Base-by-base conservation (phyloP, 2,329 filamentous ascomycete species). In the Metarhizium sp. region DNA sequence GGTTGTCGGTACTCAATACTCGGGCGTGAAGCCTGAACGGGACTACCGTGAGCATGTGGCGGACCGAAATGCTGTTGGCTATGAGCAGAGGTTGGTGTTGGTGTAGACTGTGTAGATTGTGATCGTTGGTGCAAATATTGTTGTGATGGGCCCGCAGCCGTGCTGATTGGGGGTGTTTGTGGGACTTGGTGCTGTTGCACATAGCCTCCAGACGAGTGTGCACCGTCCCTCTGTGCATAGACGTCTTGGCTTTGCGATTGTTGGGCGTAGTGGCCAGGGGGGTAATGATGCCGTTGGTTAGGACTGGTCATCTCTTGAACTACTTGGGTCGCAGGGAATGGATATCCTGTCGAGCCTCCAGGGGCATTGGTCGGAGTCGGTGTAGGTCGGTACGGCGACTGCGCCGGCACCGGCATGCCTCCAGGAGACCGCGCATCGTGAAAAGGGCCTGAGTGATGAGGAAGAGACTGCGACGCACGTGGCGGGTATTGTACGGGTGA, bases 1-100 rank as follows among this genome's bases (percentile, higher is more conserved):
- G 71, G 71, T 56, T 78, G 77, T 50, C 77, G 75, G 59, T 66
- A 72, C 40, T 70, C 65, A 43, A 72, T 70, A 46, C 69, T 73
- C 52, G 71, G 71, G 56, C 76, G 77, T 38, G 74, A 66, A 38
- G 74, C 66, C 46, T 72, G 67, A 47, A 78, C 67, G 50, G 82
- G 82, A 61, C 81, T 85, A 43, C 74, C 75, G 58, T 81, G 79
- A 29, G 65, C 67, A 59, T 78, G 80, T 32, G 77, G 73, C 54
- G 71, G 67, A 13, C 76, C 76, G 61, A 77, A 81, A 8, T 75
- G 75, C 49, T 78, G 78, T 66, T 84, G 81, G 63, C 78, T 79
- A 50, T 84, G 81, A 16, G 81, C 78, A 43, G 81, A 84, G 6
- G 80, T 83, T n/a, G 81, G 81, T 40, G 82, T 85, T 11, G 80